phyloP scores from a whole-genome alignment of 352 stramenopile species.

The Phytopythium aichiense region DNA sequence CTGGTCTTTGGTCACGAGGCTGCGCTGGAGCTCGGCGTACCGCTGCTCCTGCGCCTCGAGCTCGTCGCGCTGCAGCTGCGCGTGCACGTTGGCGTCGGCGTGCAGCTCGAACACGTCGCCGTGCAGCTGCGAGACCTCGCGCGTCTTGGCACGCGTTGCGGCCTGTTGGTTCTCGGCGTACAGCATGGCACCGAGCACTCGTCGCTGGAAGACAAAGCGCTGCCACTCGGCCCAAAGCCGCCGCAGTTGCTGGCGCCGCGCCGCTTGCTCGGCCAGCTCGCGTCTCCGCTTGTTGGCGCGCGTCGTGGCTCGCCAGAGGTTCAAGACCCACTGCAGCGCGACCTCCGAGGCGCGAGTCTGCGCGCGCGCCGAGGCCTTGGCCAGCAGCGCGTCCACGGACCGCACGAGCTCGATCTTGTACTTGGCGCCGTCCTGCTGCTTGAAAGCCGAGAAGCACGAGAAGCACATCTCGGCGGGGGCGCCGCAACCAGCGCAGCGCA shows the following conservation, averaged over 20 bases:
- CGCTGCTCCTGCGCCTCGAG: constrained; percentile 30
- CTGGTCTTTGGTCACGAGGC: constrained; percentile 37
- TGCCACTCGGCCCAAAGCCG: constrained; percentile 45
- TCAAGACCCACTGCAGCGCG: constrained; percentile 63
- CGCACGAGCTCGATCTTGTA: constrained; percentile 69
- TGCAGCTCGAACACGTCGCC: constrained; percentile 52
- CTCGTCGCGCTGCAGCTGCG: constrained; percentile 37
- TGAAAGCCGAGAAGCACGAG: constrained; percentile 61
- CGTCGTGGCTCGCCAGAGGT: constrained; percentile 42
- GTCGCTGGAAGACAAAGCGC: constrained; percentile 50
- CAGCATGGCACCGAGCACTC: constrained; percentile 69
- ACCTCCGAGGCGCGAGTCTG: constrained; percentile 55
- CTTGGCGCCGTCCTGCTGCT: constrained; percentile 42
- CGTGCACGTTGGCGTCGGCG: constrained; percentile 25
- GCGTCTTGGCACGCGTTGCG: constrained; percentile 27
- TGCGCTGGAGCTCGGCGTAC: constrained; percentile 25
- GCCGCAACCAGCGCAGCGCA: constrained; percentile 58
- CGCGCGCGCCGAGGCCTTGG: constrained; percentile 46
- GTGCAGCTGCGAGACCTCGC: constrained; percentile 52
- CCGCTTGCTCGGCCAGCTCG: constrained; percentile 6
- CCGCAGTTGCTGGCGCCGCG: constrained; percentile 24
- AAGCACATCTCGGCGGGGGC: constrained; percentile 67
- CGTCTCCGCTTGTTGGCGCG: constrained; percentile 25
- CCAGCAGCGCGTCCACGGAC: constrained; percentile 61
- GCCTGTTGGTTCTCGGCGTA: constrained; percentile 61